Evolutionary conservation across 192 early-diverging fungal genomes (phyloP), one percentile per base, ranked within the genome.

Genomic region (Coemansia nantahalensis): DNA sequence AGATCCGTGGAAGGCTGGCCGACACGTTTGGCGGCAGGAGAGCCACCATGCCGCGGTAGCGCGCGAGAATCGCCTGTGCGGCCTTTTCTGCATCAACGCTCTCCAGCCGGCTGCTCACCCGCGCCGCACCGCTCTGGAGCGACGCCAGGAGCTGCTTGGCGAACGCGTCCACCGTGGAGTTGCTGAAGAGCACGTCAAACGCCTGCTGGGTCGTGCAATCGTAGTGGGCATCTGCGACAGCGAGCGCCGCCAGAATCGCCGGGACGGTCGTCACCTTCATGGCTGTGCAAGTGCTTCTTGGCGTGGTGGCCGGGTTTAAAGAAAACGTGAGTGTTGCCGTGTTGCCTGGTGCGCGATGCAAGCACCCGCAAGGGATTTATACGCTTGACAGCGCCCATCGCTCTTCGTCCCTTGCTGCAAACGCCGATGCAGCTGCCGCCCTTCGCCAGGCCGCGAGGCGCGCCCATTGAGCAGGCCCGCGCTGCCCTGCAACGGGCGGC

Each of bases 191-290:
- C 2, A 56, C 53, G 21, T 65, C 57, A 13, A 72, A 50, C 37
- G 69, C 69, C 31, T 72, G 40, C 21, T 72, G 37, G 3, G 48
- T 32, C 0, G 69, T 65, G 23, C 69, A 72, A 34, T 54, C 51
- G 44, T 72, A 56, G 22, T 56, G 56, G 16, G 56, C 69, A 5
- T 28, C 12, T 17, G 33, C 62, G 33, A 36, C 23, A 3, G 43
- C 24, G 3, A 62, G 13, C 1, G 39, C n/a, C 1, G 51, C 34
- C 10, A 58, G 22, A 4, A 70, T 5, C 3, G 56, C 5, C 9
- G 47, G 15, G 18, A 44, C 30, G 21, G 63, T 34, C 45, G 51
- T 70, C 60, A 63, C 63, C 10, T 18, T 41, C 24, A n/a, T n/a
- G n/a, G n/a, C n/a, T n/a, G n/a, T n/a, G n/a, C n/a, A n/a, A n/a